Percentiles rank a stretch among this genome's conserved stretches.
Conservation (phyloP, 2,329 filamentous ascomycete species). For the Hirsutella minnesotensis region DNA sequence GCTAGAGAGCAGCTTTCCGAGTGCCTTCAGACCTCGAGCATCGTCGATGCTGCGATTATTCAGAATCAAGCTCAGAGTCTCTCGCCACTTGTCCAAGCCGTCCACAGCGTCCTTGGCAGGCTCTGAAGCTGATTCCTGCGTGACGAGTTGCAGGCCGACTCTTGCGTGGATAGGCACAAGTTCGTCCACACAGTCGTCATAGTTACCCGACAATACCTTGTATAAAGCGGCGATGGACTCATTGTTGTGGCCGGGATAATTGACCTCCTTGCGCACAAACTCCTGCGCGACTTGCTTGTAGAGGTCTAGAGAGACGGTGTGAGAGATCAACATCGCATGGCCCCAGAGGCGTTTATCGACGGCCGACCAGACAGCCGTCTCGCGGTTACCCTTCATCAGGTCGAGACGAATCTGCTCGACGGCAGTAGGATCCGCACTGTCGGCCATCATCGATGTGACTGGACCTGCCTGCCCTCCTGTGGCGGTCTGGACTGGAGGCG, state of each 20-base stretch:
- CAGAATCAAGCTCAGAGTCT: conserved; percentile 74
- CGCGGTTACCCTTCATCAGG: conserved; percentile 70
- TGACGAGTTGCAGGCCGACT: conserved; percentile 83
- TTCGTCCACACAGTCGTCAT: conserved; percentile 90
- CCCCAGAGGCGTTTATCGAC: conserved; percentile 93
- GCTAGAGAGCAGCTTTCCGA: conserved; percentile 70
- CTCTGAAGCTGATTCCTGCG: conserved; percentile 51
- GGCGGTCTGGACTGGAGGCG: conserved; percentile 12
- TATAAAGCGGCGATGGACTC: conserved; percentile 87
- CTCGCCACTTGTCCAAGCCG: conserved; percentile 86
- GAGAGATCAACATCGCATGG: conserved; percentile 83
- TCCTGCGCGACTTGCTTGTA: conserved; percentile 94
- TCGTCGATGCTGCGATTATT: conserved; percentile 82
- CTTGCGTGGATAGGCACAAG: conserved; percentile 87
- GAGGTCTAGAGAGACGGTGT: conserved; percentile 63
- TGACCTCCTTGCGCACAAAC: conserved; percentile 91
- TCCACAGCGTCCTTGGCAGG: conserved; percentile 62
- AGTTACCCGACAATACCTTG: conserved; percentile 85
- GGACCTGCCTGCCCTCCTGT: conserved; percentile 14
- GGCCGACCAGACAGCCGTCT: conserved; percentile 86
- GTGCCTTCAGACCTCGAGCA: conserved; percentile 60
- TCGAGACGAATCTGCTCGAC: conserved; percentile 62
- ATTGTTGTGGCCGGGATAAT: conserved; percentile 64
- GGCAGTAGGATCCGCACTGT: conserved; percentile 56
- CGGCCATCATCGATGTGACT: conserved; percentile 35